These are phyloP conservation scores for Agastache rugosa DNA, from an alignment of 257 asterid genomes.

Conservation along the genomic window DNA sequence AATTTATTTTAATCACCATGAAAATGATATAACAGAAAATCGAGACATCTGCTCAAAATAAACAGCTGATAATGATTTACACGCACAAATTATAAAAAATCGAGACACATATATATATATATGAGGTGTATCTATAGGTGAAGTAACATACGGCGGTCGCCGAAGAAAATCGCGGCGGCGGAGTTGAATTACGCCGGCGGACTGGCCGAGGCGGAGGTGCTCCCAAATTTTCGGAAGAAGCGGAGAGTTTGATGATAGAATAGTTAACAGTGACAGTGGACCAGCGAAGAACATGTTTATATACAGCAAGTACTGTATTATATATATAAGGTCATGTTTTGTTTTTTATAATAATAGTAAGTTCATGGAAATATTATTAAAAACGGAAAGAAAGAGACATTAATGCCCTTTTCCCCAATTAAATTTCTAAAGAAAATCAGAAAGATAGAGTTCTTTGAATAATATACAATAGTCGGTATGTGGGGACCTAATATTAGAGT, in stretches of 20 bases:
- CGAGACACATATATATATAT: background rate
- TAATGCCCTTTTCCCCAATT: background rate
- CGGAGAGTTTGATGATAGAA: background rate
- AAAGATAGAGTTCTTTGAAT: too few species aligned
- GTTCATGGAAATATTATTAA: too few species aligned
- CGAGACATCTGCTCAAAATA: background rate
- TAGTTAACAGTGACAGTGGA: background rate
- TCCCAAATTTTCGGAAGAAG: background rate
- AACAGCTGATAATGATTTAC: background rate
- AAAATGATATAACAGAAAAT: background rate
- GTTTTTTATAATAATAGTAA: too few species aligned
- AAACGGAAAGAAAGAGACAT: background rate
- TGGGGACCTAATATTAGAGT: too few species aligned
- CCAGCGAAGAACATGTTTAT: background rate
- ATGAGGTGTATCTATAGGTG: constrained; percentile 2
- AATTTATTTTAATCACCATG: background rate
- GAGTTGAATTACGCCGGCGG: constrained; percentile 3
- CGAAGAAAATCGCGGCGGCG: constrained; percentile 14
- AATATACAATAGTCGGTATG: too few species aligned
- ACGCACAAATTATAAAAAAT: background rate
- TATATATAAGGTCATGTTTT: too few species aligned
- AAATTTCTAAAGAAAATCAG: too few species aligned
- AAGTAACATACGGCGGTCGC: constrained; percentile 22
- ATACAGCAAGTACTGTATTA: too few species aligned
- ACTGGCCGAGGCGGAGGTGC: constrained; percentile 10